phyloP scores from a whole-genome alignment of 768 basidiomycete species.

The Tubosaeta sp. region DNA sequence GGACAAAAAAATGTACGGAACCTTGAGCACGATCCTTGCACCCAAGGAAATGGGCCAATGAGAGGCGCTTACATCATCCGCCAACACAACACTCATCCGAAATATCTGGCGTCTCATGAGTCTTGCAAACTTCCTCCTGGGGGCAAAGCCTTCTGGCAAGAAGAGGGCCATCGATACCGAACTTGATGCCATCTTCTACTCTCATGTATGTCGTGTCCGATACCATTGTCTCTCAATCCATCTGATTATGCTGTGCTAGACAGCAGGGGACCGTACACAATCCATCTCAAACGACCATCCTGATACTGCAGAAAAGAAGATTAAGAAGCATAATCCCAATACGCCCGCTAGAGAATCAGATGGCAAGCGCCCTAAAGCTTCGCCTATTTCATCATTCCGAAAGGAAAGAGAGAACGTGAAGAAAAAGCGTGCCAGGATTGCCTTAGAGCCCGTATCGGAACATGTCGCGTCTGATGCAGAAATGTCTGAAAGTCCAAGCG shows the following conservation, averaged over 20 bases:
- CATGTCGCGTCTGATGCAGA: not conserved
- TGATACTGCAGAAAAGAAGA: conserved; percentile 1
- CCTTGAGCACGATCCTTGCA: too few relatives aligned
- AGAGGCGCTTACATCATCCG: conserved; percentile 10
- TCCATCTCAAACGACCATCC: conserved; percentile 3
- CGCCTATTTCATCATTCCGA: conserved; percentile 17
- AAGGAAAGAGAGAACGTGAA: conserved; percentile 15
- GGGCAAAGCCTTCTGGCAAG: conserved; percentile 29
- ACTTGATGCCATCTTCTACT: conserved; percentile 59
- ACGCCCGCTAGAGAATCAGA: conserved; percentile 12
- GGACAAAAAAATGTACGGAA: too few relatives aligned
- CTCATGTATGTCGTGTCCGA: conserved; percentile 39
- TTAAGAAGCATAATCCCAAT: conserved; percentile 13
- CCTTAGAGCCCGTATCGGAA: not conserved
- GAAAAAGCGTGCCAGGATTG: conserved; percentile 4
- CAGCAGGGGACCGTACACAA: not conserved
- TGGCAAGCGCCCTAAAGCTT: conserved; percentile 17
- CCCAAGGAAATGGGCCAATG: too few relatives aligned
- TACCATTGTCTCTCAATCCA: conserved; percentile 5
- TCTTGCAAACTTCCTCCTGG: conserved; percentile 51
- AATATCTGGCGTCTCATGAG: conserved; percentile 38
- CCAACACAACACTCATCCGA: not conserved
- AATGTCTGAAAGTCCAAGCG: conserved; percentile 1
- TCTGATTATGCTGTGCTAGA: conserved; percentile 10
- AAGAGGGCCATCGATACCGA: conserved; percentile 50